Base-by-base conservation (phyloP, 306 rosid genomes). In the Corylus americana region DNA sequence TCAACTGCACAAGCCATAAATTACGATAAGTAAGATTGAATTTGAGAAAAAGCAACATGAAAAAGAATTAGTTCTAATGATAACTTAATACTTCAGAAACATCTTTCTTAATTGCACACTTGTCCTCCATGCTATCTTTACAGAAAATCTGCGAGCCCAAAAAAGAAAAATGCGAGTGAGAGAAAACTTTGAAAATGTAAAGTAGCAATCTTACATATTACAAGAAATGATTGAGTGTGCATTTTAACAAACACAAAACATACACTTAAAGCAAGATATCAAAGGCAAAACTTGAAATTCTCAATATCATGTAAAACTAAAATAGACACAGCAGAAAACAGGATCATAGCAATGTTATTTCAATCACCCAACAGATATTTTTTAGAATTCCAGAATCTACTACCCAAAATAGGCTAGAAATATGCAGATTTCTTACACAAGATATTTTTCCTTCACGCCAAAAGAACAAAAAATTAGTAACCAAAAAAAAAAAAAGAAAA, bases 61-160 rank as follows among this genome's bases (percentile, higher is more conserved):
- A 54, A 66, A 17, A 8, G 70, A 51, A 57, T 31, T 11, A 29
- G n/a, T 31, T 42, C 55, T 70, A 31, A 31, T 39, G 31, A 67
- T 25, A 49, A 79, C 73, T 69, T 49, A 35, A 69, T 88, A 94
- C 98, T 83, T 94, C 93, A 63, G 92, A 91, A 77, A 74, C 83
- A 88, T 94, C 94, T 73, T 85, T 87, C 92, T 91, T 94, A 81
- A 94, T 92, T 75, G 82, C 86, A 77, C 62, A 87, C 31, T 86
- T 63, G 64, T 83, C 83, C 77, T 87, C 96, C 96, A 91, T 92
- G 76, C 51, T 76, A 70, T 64, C 78, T 55, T 27, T 73, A 74
- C 76, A 67, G 73, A 55, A 74, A 62, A 37, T 8, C 84, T 83
- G 71, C 55, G 53, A 77, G 66, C 14, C 4, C 8, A 58, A n/a